A percentile compares a stretch with the other conserved stretches of the same genome.
These are phyloP conservation scores for Eragrostis curvula DNA, from an alignment of 176 grass and related monocot species.

Conservation along the genomic window DNA sequence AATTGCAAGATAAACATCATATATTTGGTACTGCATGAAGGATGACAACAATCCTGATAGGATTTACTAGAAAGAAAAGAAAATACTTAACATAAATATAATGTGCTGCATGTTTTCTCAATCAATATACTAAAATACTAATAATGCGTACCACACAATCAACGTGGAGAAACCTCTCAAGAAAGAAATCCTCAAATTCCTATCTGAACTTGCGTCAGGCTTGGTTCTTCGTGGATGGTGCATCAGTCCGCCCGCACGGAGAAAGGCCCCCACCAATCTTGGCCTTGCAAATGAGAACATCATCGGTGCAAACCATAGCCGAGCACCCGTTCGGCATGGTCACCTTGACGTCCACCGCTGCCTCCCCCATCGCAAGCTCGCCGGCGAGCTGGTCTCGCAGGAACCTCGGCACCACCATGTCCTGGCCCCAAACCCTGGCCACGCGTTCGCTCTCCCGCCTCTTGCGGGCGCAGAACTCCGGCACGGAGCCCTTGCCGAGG, in stretches of 20 bases:
- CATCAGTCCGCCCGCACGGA: neutral
- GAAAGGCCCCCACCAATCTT: slow-evolving; percentile 19
- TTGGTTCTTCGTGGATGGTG: neutral
- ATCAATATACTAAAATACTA: too few species aligned
- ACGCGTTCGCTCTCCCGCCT: neutral
- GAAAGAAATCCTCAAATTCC: too few species aligned
- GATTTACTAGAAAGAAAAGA: neutral
- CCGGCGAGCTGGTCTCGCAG: slow-evolving; percentile 17
- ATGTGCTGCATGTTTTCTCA: too few species aligned
- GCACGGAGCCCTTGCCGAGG: slow-evolving; percentile 23
- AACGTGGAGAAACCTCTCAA: too few species aligned
- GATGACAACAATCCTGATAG: neutral
- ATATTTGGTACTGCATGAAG: neutral
- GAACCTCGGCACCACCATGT: slow-evolving; percentile 29
- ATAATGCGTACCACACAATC: too few species aligned
- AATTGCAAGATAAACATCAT: too few species aligned
- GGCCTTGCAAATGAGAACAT: neutral
- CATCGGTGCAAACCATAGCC: neutral
- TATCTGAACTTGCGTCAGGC: neutral
- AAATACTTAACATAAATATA: neutral
- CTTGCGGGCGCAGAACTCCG: neutral
- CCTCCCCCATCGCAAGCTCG: slow-evolving; percentile 23
- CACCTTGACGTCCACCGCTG: slow-evolving; percentile 1
- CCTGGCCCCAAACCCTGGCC: slow-evolving; percentile 16
- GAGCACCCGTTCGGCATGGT: neutral